Evolutionary conservation across 1,284 basidiomycete species (phyloP).

Genomic region (Leccinum angustisporum): DNA sequence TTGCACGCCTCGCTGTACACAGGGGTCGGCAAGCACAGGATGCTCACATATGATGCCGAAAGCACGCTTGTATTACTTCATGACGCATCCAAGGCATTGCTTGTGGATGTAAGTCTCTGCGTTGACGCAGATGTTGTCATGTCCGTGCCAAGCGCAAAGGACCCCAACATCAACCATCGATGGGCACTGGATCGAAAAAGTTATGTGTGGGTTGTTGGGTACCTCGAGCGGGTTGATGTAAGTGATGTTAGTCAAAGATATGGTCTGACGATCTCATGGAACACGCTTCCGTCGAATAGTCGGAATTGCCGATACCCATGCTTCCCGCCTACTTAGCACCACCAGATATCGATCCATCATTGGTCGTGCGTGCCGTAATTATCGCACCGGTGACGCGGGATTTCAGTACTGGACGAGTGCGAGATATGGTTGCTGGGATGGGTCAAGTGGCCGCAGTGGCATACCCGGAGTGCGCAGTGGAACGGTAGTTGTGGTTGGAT

Average conservation of each 20-base stretch:
- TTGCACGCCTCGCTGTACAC: constrained; percentile 15
- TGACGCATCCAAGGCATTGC: constrained; percentile 46
- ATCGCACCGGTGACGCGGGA: constrained; percentile 43
- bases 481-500: not conserved
- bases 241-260: constrained; percentile 21
- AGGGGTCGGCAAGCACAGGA: constrained; percentile 36
- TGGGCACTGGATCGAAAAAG: constrained; percentile 56
- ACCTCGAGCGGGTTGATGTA: constrained; percentile 50
- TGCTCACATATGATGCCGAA: constrained; percentile 50
- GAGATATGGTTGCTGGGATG: constrained; percentile 25
- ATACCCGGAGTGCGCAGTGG: constrained; percentile 24
- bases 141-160: constrained; percentile 13
- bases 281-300: constrained; percentile 28
- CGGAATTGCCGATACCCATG: constrained; percentile 39
- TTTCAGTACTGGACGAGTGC: constrained; percentile 36
- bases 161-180: constrained; percentile 22
- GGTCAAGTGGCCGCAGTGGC: constrained; percentile 18
- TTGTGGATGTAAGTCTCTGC: constrained; percentile 55
- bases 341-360: constrained; percentile 37
- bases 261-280: constrained; percentile 11
- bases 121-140: constrained; percentile 36
- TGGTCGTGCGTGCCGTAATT: constrained; percentile 53
- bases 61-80: constrained; percentile 46
- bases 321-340: constrained; percentile 39
- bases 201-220: constrained; percentile 52